Conservation (phyloP, 345 rosid genomes). For the Reutealis trisperma region DNA sequence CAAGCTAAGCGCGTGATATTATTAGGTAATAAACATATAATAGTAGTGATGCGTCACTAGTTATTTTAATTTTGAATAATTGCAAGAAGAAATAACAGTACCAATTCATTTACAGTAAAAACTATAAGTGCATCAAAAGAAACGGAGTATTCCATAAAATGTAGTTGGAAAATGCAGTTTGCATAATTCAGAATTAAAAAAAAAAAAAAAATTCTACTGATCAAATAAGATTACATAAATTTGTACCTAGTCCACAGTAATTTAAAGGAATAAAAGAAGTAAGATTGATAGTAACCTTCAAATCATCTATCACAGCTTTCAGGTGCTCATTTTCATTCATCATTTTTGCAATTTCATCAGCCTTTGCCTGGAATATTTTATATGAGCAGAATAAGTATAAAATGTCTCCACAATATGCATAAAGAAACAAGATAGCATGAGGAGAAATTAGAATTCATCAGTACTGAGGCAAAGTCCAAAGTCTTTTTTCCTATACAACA, state of each 20-base stretch:
- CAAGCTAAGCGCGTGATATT: neutral
- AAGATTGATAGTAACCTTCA: constrained; percentile 63
- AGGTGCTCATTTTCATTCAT: constrained; percentile 98
- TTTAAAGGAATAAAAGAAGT: constrained; percentile 3
- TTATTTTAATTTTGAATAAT: neutral
- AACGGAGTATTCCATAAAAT: neutral
- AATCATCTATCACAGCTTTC: constrained; percentile 70
- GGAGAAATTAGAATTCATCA: constrained; percentile 1
- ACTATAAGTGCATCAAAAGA: neutral
- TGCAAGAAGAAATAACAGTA: neutral
- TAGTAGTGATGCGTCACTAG: neutral
- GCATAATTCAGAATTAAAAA: neutral
- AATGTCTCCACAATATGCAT: neutral
- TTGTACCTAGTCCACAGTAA: neutral
- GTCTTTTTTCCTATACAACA: constrained; percentile 1
- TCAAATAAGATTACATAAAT: neutral
- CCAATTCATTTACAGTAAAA: neutral
- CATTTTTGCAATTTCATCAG: constrained; percentile 93
- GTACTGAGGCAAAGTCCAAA: neutral
- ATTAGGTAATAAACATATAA: neutral
- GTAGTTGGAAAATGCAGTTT: constrained; percentile 1
- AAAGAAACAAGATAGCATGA: neutral
- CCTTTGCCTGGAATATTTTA: constrained; percentile 70
- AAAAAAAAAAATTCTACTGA: neutral
- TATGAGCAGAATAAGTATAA: neutral